Percentiles rank a stretch among this genome's conserved stretches.
Evolutionary conservation across 257 asterid species (phyloP).

Genomic region (Ilex aquifolium): DNA sequence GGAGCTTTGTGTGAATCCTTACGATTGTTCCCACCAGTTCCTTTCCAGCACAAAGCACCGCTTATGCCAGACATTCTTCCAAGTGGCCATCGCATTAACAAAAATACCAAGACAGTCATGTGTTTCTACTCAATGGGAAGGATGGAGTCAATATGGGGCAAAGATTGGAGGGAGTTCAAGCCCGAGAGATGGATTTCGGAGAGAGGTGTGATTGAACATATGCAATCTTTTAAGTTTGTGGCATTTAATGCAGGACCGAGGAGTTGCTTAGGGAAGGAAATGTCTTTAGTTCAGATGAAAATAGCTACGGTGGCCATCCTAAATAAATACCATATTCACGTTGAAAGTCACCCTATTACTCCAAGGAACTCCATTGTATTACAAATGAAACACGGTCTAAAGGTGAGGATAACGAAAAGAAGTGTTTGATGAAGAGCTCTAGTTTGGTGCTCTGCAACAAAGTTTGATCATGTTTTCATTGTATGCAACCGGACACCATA

Average conservation of each 20-base stretch:
- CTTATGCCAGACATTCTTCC: too few relatives aligned
- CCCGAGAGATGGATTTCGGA: not conserved
- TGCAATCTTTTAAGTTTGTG: not conserved
- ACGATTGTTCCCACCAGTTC: too few relatives aligned
- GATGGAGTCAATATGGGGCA: not conserved
- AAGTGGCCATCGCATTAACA: too few relatives aligned
- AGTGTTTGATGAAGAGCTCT: not conserved
- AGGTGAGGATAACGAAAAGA: not conserved
- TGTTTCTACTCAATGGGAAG: too few relatives aligned
- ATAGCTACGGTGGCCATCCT: not conserved
- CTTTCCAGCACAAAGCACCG: too few relatives aligned
- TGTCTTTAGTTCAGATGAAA: not conserved
- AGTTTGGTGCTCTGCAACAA: too few relatives aligned
- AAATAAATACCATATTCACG: not conserved
- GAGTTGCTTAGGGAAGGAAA: not conserved
- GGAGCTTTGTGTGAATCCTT: too few relatives aligned
- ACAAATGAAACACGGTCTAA: not conserved
- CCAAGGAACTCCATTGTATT: not conserved
- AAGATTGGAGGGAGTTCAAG: not conserved
- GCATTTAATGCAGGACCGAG: not conserved
- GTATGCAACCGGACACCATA: too few relatives aligned
- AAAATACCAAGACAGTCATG: too few relatives aligned
- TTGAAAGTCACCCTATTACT: not conserved
- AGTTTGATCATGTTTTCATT: too few relatives aligned
- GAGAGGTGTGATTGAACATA: not conserved